Evolutionary conservation across 2,329 filamentous ascomycete genomes (phyloP), one percentile per base, ranked within the genome.

Genomic region (Tothia fuscella): DNA sequence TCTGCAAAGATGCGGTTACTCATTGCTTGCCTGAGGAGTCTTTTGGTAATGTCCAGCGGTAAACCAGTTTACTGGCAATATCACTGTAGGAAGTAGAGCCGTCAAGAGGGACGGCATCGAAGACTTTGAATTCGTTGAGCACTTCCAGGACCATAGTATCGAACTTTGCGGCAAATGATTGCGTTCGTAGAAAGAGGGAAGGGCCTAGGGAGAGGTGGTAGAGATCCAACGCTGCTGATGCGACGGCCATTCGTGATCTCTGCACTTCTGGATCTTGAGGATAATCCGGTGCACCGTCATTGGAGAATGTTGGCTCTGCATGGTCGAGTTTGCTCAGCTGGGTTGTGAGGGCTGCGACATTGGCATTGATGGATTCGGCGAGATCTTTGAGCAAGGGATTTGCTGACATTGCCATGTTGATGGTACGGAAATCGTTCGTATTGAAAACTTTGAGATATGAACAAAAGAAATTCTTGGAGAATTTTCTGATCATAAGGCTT

Each of bases 41-140:
- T 56, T 6, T 46, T 45, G 2, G 59, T 47, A 2, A 52, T 50
- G 24, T 52, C 53, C n/a, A 55, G 44, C 5, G 53, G 50, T 1
- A 59, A 48, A 6, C 47, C 46, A 49, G 49, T 26, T 50, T 41
- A 17, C 47, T 40, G 7, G 58, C 52, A 32, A 61, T 50, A 2
- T 57, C 48, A 13, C 48, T 44, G 16, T 51, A 51, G 1, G 65
- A 63, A 6, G 67, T 65, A 3, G 60, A 57, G 13, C 66, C 66
- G 16, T 64, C 56, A 1, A 71, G 40, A 3, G 70, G 68, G 4
- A 74, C 67, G 4, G 66, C 63, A 12, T 60, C 56, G 67, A 67
- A 72, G 49, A 72, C 71, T 49, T 72, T 56, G 50, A 72, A 72
- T 47, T 67, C 57, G 50, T 72, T 72, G 12, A 72, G 55, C 12